Percentiles rank a stretch among this genome's conserved stretches.
Evolutionary conservation across 768 basidiomycete genomes (phyloP).

Genomic region (Albatrellus ellisii): DNA sequence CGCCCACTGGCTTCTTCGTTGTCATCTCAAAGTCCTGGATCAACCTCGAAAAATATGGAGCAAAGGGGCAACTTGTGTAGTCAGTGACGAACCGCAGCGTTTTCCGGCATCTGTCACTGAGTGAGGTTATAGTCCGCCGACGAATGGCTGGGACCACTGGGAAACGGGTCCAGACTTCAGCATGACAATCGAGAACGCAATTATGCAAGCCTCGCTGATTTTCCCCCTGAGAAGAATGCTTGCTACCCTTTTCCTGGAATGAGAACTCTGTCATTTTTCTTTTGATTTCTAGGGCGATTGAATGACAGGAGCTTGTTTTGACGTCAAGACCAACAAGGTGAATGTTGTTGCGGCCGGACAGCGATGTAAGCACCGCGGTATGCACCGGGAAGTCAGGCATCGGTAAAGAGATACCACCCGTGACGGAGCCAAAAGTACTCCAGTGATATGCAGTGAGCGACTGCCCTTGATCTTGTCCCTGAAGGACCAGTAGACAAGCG

Average conservation of each 20-base stretch:
- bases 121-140: conserved; percentile 28
- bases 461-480: conserved; percentile 11
- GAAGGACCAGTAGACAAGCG: conserved; percentile 31
- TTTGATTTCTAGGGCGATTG: conserved; percentile 37
- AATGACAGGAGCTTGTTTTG: conserved; percentile 21
- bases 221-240: too few relatives aligned
- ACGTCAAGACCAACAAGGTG: conserved; percentile 31
- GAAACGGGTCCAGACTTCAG: conserved; percentile 48
- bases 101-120: conserved; percentile 20
- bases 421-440: conserved; percentile 40
- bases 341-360: conserved; percentile 27
- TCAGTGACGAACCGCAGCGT: conserved; percentile 33
- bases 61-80: conserved; percentile 22
- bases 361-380: conserved; percentile 28
- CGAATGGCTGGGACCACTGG: conserved; percentile 41
- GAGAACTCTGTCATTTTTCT: conserved; percentile 41
- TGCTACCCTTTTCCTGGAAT: conserved; percentile 31
- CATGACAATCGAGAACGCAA: conserved; percentile 38
- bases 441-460: conserved; percentile 35
- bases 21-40: conserved; percentile 32
- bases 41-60: conserved; percentile 31
- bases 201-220: conserved; percentile 21
- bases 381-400: conserved; percentile 18
- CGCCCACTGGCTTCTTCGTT: conserved; percentile 39
- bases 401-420: conserved; percentile 28